Percentiles rank a stretch among this genome's conserved stretches.
Evolutionary conservation across 2,329 filamentous ascomycete genomes (phyloP).

Genomic region (Aspergillus vadensis): DNA sequence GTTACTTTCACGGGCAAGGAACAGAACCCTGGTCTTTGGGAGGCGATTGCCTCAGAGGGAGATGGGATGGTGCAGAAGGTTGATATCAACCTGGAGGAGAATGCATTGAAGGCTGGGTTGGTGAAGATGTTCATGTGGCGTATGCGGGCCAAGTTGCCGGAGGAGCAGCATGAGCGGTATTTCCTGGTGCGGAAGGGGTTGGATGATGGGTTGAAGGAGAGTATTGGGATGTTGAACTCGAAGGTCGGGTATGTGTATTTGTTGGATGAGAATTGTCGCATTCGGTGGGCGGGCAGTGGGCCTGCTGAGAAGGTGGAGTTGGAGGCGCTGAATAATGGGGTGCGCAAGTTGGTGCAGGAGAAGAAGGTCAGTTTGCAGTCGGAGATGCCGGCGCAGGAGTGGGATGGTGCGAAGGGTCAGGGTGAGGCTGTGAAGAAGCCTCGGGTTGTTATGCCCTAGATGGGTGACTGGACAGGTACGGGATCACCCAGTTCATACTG

Average conservation of each 20-base stretch:
- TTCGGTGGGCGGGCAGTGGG: constrained; percentile 87
- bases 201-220: constrained; percentile 57
- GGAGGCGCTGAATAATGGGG: constrained; percentile 45
- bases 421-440: constrained; percentile 17
- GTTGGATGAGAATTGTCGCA: constrained; percentile 81
- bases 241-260: constrained; percentile 95
- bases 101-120: constrained; percentile 64
- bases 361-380: constrained; percentile 31
- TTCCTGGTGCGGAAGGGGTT: constrained; percentile 63
- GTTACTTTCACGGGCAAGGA: constrained; percentile 67
- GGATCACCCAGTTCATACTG: neutral
- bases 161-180: constrained; percentile 58
- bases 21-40: constrained; percentile 69
- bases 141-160: constrained; percentile 50
- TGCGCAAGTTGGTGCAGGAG: constrained; percentile 47
- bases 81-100: constrained; percentile 87
- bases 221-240: constrained; percentile 73
- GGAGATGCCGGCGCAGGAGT: constrained; percentile 25
- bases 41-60: constrained; percentile 52
- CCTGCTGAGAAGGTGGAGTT: constrained; percentile 45
- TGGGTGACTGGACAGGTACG: neutral
- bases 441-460: constrained; percentile 22
- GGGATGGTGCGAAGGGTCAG: constrained; percentile 13
- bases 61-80: constrained; percentile 69
- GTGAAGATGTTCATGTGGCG: constrained; percentile 56